phyloP scores from a whole-genome alignment of 2,329 filamentous ascomycete genomes.

The Pestalotiopsis sp. region DNA sequence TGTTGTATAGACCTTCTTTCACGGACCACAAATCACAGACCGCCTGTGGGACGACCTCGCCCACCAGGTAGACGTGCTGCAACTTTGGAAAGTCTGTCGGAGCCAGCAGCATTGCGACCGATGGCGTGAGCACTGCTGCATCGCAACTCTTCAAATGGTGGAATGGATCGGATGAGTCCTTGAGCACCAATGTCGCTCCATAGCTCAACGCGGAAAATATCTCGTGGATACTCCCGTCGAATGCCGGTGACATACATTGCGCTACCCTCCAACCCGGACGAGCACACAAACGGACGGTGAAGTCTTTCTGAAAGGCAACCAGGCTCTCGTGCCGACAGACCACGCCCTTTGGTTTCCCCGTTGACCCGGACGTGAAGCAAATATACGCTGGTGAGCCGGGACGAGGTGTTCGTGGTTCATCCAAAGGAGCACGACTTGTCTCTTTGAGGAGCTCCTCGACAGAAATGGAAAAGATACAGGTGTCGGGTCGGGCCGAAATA shows the following conservation, averaged over 20 bases:
- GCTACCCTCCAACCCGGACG: constrained; percentile 33
- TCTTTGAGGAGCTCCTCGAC: neutral
- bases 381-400: constrained; percentile 33
- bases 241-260: constrained; percentile 42
- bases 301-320: constrained; percentile 34
- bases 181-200: constrained; percentile 38
- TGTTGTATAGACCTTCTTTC: constrained; percentile 35
- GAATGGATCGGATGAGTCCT: constrained; percentile 25
- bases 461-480: neutral
- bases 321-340: constrained; percentile 33
- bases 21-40: constrained; percentile 33
- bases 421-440: neutral
- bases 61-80: constrained; percentile 34
- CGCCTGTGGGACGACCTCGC: constrained; percentile 35
- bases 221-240: constrained; percentile 44
- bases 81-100: constrained; percentile 31
- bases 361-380: constrained; percentile 45
- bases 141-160: constrained; percentile 28
- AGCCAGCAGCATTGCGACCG: constrained; percentile 32
- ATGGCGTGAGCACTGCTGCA: constrained; percentile 38
- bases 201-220: constrained; percentile 38
- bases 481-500: neutral
- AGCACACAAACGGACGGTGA: constrained; percentile 32
- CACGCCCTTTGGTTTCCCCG: constrained; percentile 43
- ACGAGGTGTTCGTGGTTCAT: neutral